phyloP scores from a whole-genome alignment of 257 asterid genomes.

The Solanum commersonii region DNA sequence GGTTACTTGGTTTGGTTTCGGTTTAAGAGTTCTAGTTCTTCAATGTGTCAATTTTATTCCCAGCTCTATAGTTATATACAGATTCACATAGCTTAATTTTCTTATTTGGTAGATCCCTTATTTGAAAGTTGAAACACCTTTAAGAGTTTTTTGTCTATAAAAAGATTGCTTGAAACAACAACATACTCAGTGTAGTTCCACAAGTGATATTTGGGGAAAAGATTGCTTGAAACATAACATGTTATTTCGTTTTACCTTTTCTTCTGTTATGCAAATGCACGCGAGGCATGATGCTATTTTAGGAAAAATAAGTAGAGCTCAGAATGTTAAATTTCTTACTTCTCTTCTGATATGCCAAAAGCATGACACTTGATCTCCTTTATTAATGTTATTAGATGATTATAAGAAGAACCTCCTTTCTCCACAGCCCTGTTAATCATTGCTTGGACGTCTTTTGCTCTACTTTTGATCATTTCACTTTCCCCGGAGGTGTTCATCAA shows the following conservation, averaged over 20 bases:
- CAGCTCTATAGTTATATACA: no score
- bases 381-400: slow-evolving; percentile 1
- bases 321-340: not conserved
- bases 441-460: not conserved
- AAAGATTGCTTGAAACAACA: not conserved
- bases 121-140: no score
- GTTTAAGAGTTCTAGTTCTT: no score
- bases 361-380: slow-evolving; percentile 4
- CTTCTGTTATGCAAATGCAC: not conserved
- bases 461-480: slow-evolving; percentile 3
- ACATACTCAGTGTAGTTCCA: not conserved
- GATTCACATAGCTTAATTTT: no score
- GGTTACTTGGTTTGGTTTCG: no score
- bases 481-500: not conserved
- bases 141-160: not conserved
- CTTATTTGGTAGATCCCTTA: no score
- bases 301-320: not conserved
- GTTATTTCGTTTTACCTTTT: not conserved
- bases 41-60: no score
- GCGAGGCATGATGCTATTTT: not conserved
- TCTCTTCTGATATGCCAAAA: not conserved
- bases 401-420: slow-evolving; percentile 18
- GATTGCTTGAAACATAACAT: not conserved
- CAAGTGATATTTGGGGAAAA: not conserved
- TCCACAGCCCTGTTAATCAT: slow-evolving; percentile 2